Conservation (phyloP, 306 rosid species). For the Prunus fruticosa region DNA sequence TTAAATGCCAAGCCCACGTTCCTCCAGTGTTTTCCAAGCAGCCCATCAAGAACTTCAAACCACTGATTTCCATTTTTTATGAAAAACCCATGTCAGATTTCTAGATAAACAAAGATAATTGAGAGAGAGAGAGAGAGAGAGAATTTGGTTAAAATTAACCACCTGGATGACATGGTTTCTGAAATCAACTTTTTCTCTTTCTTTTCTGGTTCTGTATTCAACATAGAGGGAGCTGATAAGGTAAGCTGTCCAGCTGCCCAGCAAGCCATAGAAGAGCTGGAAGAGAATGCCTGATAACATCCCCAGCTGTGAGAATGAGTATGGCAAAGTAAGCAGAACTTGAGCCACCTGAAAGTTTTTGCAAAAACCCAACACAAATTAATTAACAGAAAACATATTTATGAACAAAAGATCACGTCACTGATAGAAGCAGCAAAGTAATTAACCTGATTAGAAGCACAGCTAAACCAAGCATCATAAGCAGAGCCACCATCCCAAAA, state of each 20-base stretch:
- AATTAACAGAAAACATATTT: neutral
- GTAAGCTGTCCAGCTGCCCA: conserved; percentile 99
- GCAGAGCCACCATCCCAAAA: conserved; percentile 97
- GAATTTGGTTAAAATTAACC: neutral
- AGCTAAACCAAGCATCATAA: conserved; percentile 99
- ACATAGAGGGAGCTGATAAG: conserved; percentile 86
- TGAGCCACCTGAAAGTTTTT: conserved; percentile 70
- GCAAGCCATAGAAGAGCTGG: conserved; percentile 78
- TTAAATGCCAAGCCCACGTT: conserved; percentile 97
- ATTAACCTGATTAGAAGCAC: conserved; percentile 93
- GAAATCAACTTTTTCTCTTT: conserved; percentile 88
- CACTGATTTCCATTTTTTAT: conserved; percentile 36
- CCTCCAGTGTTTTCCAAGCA: conserved; percentile 97
- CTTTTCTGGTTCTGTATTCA: conserved; percentile 95
- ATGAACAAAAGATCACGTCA: no score
- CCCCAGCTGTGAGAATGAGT: conserved; percentile 95
- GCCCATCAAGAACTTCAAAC: conserved; percentile 99
- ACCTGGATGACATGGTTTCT: conserved; percentile 98
- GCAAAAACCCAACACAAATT: conserved; percentile 8
- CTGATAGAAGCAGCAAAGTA: no score
- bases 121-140: neutral
- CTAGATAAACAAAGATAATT: neutral
- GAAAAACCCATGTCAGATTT: conserved; percentile 30
- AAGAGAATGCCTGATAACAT: conserved; percentile 88
- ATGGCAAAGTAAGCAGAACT: conserved; percentile 92